Evolutionary conservation across 805 yeast species (phyloP), one percentile per base, ranked within the genome.

Genomic region (Metschnikowia koreensis): DNA sequence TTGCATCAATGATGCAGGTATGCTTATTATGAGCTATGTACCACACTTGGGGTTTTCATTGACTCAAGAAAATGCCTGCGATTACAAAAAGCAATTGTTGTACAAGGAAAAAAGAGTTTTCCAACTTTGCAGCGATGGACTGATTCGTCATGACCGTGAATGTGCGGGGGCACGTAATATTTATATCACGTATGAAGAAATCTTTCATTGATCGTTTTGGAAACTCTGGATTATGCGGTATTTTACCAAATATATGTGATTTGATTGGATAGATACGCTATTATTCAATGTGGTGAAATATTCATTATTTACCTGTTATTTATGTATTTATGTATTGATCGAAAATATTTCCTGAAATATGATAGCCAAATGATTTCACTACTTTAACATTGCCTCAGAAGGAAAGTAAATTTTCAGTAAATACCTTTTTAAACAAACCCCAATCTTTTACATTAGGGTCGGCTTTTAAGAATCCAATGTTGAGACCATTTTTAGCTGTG

Each of bases 401-500:
- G n/a, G 29, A 7, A 40, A 40, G 33, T n/a, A 40, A 40, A 12
- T 40, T 40, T 26, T 22, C 33, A 5, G 11, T 11, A 22, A 40
- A 22, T 26, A 1, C 26, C 12, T 17, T 26, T 15, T 26, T 26
- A 16, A 40, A 40, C 13, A 27, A 10, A 15, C 31, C 44, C 52
- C 52, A 49, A 17, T 49, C 48, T 16, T 31, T 39, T 11, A 49
- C 46, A 33, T 48, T 48, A 8, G 28, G n/a, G 27, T 48, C 52
- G n/a, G 38, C 41, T 38, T 49, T 41, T 11, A 36, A 13, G 27
- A 36, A 45, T 7, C 48, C 52, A 11, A 49, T 44, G 38, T 49
- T 49, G 29, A 49, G 52, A 13, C 52, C 52, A n/a, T 41, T 42
- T 13, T 49, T 49, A 9, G 41, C 28, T 38, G 45, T 40, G n/a